Evolutionary conservation across 441 rosid genomes (phyloP), one percentile per base, ranked within the genome.

Genomic region (Omphalea diandra): DNA sequence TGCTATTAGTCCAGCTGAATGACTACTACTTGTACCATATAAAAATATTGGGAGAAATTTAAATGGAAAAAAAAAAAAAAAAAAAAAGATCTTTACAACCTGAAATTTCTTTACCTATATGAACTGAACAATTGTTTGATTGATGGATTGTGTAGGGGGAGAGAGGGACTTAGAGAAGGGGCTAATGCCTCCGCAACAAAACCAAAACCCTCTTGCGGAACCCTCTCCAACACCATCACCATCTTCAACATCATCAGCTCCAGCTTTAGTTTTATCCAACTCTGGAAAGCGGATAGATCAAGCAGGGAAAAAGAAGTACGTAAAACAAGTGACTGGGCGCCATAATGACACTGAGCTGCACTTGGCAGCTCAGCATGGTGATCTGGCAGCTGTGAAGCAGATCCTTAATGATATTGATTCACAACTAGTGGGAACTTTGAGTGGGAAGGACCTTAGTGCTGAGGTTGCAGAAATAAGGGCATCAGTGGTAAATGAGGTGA

Each of bases 271-370:
- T 61, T 74, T 91, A 33, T 87, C 93, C 59, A 88, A 89, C 68
- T 94, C 98, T 0, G 97, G 95, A 43, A 94, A 94, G 71, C 76
- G 81, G 59, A 94, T 94, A 17, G 98, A 94, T 75, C 97, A 90
- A 75, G 97, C 97, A 1, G 90, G 87, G 5, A 94, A 86, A 75
- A 94, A 90, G 79, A 94, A 94, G 88, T 94, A 94, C 73, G 97
- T 94, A 11, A 94, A 94, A 82, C 98, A 94, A 75, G 97, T 94
- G 44, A 94, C 98, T 0, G 98, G 98, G 59, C 96, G 97, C n/a
- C 92, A 94, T 73, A 94, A 94, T 35, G 97, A 94, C 72, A 91
- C 98, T 0, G 97, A 90, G 83, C 91, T 94, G 44, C 98, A 89
- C 66, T 77, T 91, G 65, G 90, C 94, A 0, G 97, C 98, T 38